Evolutionary conservation across 176 grass and related monocot species (phyloP), one percentile per base, ranked within the genome.

Genomic region (Rhynchospora breviuscula): DNA sequence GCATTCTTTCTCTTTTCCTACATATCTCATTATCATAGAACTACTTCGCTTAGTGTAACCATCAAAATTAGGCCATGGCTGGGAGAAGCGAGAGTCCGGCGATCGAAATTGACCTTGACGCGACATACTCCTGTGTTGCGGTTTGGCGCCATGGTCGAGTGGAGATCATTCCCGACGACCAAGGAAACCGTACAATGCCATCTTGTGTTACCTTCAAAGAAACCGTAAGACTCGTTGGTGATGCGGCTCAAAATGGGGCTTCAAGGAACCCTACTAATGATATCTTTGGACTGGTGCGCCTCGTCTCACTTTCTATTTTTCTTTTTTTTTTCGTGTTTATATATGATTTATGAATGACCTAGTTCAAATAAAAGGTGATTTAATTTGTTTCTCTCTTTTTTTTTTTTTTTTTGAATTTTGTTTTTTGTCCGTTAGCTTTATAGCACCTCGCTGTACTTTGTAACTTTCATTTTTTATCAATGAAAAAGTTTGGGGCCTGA

Each of bases 41-140:
- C n/a, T n/a, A n/a, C n/a, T n/a, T n/a, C n/a, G n/a, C n/a, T n/a
- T 40, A 40, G 35, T 40, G 2, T 40, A 40, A 40, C 35, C 35
- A 40, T 2, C 35, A 40, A 40, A 40, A 40, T 2, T 40, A 40
- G 35, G 35, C 35, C 10, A 66, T 66, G 26, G 63, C 26, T 22
- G n/a, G 59, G n/a, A 19, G 5, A 60, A 31, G 25, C 23, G 35
- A 40, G 35, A 31, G 23, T 54, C 66, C 52, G 13, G 87, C 82
- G 62, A 88, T 88, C 2, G 82, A 82, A 63, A 88, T 88, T 26
- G 87, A 88, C 61, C 74, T 88, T 3, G 87, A 82, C n/a, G 85
- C 82, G 29, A 88, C 87, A 7, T 88, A 88, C 82, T 88, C 87
- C 19, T 88, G 87, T 33, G 82, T 88, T 6, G 87, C 82, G 10